Conservation (phyloP, 1,284 basidiomycete species). For the Apiotrichum mycotoxinovorans region DNA sequence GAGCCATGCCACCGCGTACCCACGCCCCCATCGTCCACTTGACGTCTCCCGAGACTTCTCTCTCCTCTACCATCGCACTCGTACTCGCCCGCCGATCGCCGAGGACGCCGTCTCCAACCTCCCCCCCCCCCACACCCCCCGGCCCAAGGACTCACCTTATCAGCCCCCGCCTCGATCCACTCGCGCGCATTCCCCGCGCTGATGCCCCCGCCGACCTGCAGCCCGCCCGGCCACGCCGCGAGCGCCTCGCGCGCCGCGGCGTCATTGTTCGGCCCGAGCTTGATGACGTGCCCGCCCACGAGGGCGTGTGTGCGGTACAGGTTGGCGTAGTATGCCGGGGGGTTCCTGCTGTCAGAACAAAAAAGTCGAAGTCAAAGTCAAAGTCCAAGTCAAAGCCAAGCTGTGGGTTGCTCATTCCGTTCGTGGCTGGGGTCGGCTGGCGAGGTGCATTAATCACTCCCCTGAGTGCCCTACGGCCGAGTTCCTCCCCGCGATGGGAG, state of each 20-base stretch:
- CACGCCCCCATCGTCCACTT: too few relatives aligned
- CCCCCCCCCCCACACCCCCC: background rate
- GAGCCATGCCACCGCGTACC: too few relatives aligned
- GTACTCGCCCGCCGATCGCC: too few relatives aligned
- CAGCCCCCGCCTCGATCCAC: constrained; percentile 87
- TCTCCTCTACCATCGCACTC: too few relatives aligned
- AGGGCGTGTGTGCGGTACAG: constrained; percentile 71
- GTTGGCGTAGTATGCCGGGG: constrained; percentile 73
- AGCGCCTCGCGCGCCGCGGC: constrained; percentile 78
- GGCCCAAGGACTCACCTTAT: constrained; percentile 63
- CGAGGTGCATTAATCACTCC: too few relatives aligned
- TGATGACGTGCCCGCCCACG: constrained; percentile 91
- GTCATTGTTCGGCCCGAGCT: constrained; percentile 85
- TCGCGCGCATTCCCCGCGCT: constrained; percentile 70
- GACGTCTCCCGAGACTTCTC: too few relatives aligned
- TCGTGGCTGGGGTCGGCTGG: too few relatives aligned
- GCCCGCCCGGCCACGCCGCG: constrained; percentile 71
- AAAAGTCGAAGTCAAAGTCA: too few relatives aligned
- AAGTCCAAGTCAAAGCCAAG: too few relatives aligned
- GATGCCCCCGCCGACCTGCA: constrained; percentile 95
- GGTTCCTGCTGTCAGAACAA: constrained; percentile 58
- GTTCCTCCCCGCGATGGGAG: too few relatives aligned
- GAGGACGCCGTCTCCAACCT: background rate
- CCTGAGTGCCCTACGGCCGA: too few relatives aligned
- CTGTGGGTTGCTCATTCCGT: too few relatives aligned